These are phyloP conservation scores for Oryza meridionalis DNA, from an alignment of 176 grass and related monocot genomes.

Conservation along the genomic window DNA sequence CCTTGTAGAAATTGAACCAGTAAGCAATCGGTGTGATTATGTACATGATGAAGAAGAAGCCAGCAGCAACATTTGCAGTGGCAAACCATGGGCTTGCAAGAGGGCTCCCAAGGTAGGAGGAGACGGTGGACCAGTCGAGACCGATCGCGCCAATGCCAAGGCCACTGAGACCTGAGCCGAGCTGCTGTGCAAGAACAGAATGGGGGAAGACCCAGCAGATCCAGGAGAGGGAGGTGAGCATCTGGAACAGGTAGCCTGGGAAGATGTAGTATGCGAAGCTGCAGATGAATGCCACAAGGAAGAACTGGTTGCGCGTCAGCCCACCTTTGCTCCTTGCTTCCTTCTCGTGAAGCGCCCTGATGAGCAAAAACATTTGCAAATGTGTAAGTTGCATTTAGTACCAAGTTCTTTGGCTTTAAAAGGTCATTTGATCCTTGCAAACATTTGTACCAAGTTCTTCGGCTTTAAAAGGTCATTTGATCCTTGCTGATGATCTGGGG, in stretches of 20 bases:
- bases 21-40: slow-evolving; percentile 69
- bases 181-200: slow-evolving; percentile 77
- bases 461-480: too few relatives aligned
- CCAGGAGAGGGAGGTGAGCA: slow-evolving; percentile 95
- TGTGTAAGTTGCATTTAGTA: not conserved
- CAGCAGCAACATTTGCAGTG: slow-evolving; percentile 80
- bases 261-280: slow-evolving; percentile 89
- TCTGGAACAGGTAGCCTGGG: slow-evolving; percentile 82
- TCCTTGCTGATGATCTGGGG: too few relatives aligned
- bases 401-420: too few relatives aligned
- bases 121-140: slow-evolving; percentile 83
- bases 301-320: slow-evolving; percentile 89
- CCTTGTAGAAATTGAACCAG: slow-evolving; percentile 79
- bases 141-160: slow-evolving; percentile 80
- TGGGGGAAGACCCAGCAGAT: slow-evolving; percentile 73
- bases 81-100: slow-evolving; percentile 98
- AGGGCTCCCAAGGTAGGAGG: slow-evolving; percentile 82
- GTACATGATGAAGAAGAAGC: slow-evolving; percentile 80
- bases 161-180: slow-evolving; percentile 76
- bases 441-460: not conserved
- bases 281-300: slow-evolving; percentile 73
- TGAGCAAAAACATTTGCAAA: not conserved
- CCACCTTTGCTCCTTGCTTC: slow-evolving; percentile 61
- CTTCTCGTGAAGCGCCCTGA: slow-evolving; percentile 67
- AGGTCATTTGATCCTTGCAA: too few relatives aligned